Conservation (phyloP, 1,139 yeast species). For the Yamadazyma dushanensis region DNA sequence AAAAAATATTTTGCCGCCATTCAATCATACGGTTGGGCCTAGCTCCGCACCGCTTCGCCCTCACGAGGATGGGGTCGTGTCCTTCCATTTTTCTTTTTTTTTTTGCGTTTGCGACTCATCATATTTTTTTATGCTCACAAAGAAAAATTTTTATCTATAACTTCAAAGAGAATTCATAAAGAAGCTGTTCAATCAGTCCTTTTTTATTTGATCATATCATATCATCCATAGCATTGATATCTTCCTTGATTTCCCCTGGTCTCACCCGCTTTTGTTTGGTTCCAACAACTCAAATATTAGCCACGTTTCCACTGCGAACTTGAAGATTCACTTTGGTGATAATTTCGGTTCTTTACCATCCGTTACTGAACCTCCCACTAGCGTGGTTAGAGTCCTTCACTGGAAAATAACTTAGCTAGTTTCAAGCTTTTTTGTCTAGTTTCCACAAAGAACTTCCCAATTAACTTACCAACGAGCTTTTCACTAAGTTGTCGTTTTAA, state of each 20-base stretch:
- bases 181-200: conserved; percentile 3
- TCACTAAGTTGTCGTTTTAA: conserved; percentile 39
- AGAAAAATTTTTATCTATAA: not conserved
- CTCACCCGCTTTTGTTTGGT: not conserved
- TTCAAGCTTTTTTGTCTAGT: not conserved
- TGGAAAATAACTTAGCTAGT: conserved; percentile 3
- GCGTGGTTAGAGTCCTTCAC: conserved; percentile 5
- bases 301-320: not conserved
- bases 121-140: not conserved
- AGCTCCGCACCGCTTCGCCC: no score
- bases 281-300: not conserved
- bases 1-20: no score
- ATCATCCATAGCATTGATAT: not conserved
- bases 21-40: no score
- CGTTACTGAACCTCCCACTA: not conserved
- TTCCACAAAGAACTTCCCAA: not conserved
- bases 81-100: no score
- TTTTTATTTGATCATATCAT: not conserved
- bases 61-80: no score
- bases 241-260: not conserved
- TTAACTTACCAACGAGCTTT: conserved; percentile 31
- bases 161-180: not conserved
- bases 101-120: no score
- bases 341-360: not conserved
- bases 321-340: conserved; percentile 1